Evolutionary conservation across 1,284 basidiomycete species (phyloP), one percentile per base, ranked within the genome.

Genomic region (Tilletia horrida): DNA sequence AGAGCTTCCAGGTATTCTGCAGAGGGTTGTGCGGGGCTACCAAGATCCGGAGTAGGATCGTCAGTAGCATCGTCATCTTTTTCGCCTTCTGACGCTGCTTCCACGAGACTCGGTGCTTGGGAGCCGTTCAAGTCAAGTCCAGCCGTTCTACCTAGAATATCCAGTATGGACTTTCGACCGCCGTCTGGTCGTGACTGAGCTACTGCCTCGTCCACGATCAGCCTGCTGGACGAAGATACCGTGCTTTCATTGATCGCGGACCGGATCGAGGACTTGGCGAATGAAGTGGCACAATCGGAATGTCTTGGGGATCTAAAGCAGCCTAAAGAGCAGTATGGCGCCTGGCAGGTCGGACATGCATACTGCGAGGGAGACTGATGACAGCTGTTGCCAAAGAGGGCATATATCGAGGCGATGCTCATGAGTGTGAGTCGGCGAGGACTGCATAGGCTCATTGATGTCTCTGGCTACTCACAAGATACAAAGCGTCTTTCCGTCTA

Each of bases 291-390:
- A 59, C 77, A 79, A 0, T 67, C 65, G n/a, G 68, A 57, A 63
- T 79, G 77, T 18, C 59, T 63, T 7, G 44, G 23, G 16, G 66
- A 68, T 7, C 75, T 71, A 29, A 74, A 79, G 68, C 77, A 79
- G 3, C 23, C 25, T 14, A 76, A 68, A 8, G 76, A 76, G 67
- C 77, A 79, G 65, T 71, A 79, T 0, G 77, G 77, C 1, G 71
- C 63, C 48, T 78, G 74, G 71, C 77, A 79, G 48, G 66, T 64
- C 0, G 77, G 75, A 64, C 77, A 79, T n/a, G 63, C 74, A 67
- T 79, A 79, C 4, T 66, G 52, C 0, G 76, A 72, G 1, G 63
- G 50, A 6, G 66, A 29, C 31, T 68, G 52, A 59, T 69, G 73
- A 66, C 77, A 79, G 6, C 66, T 70, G 64, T n/a, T 14, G 35